Base-by-base conservation (phyloP, 2,329 filamentous ascomycete species). In the Neonectria magnoliae region DNA sequence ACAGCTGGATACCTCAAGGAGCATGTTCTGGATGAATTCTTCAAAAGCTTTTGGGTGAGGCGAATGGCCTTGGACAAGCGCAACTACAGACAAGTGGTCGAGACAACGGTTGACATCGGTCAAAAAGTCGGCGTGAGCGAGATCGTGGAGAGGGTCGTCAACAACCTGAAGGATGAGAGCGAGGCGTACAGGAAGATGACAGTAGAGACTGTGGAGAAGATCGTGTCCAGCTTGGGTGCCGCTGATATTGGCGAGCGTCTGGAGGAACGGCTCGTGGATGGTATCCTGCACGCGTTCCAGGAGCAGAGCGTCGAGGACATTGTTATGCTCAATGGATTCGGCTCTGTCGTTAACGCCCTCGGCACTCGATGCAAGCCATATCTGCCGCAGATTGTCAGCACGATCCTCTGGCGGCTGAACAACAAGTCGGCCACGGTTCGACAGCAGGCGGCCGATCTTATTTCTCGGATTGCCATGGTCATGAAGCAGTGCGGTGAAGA, bases 121-220 rank as follows among this genome's bases (percentile, higher is more conserved):
- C 94, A 98, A 78, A 99, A 99, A 81, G 95, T 98, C n/a, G 96
- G 96, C 45, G 94, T 94, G 58, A 91, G 94, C 71, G 95, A 98
- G 83, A 98, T 99, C 64, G 85, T 98, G 4, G 93, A 98, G 79
- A 87, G 94, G 51, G 92, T 98, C 62, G 96, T 98, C 57, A 92
- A 90, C 81, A 98, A 99, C 77, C 87, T 99, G 71, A 99, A 99
- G 80, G 96, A 99, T 76, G 96, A 99, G 80, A 98, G 93, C 78
- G 96, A 99, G 78, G 91, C 95, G 1, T 99, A 99, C 80, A 91
- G 96, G 54, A 98, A 98, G 85, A 99, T 99, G 96, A 98, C 96
- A 0, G 92, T 99, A 36, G 96, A 99, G 83, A 98, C 96, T 0
- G 90, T 98, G 9, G 96, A 99, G 82, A 99, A 98, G 82, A 90